Conservation (phyloP, 306 rosid species). For the Calophaca sinica region DNA sequence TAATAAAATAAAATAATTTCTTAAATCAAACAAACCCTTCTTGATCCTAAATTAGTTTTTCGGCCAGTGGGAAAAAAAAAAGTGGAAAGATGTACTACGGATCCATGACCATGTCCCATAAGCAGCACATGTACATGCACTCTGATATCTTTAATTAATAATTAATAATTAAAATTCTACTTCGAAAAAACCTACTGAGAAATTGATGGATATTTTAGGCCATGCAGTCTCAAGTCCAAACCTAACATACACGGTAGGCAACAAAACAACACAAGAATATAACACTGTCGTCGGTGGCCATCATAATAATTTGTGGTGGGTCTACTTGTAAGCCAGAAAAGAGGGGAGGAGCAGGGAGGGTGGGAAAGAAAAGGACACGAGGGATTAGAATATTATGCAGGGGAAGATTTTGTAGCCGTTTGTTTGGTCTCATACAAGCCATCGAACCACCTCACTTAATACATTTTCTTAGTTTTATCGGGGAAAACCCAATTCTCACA, state of each 20-base stretch:
- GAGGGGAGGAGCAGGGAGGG: background rate
- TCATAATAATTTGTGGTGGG: constrained; percentile 49
- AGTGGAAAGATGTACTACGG: too few species aligned
- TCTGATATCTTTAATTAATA: too few species aligned
- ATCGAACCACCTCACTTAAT: constrained; percentile 41
- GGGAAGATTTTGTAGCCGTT: constrained; percentile 37
- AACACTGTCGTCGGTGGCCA: constrained; percentile 52
- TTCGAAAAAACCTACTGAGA: too few species aligned
- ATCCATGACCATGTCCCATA: too few species aligned
- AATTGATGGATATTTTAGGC: constrained; percentile 10
- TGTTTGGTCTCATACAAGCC: constrained; percentile 40
- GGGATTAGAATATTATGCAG: constrained; percentile 36
- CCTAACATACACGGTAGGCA: constrained; percentile 37
- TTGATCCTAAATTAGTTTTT: too few species aligned
- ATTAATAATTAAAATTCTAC: too few species aligned
- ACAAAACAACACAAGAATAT: constrained; percentile 50
- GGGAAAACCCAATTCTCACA: too few species aligned
- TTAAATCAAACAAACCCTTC: too few species aligned
- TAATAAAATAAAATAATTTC: too few species aligned
- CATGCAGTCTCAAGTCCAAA: constrained; percentile 2
- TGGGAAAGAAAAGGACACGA: constrained; percentile 40
- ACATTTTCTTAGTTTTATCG: background rate
- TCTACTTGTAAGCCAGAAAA: constrained; percentile 11
- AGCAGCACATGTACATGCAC: too few species aligned
- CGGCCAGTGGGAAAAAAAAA: too few species aligned